phyloP scores from a whole-genome alignment of 1,139 yeast species.

The Yamadazyma atmosphaerica region DNA sequence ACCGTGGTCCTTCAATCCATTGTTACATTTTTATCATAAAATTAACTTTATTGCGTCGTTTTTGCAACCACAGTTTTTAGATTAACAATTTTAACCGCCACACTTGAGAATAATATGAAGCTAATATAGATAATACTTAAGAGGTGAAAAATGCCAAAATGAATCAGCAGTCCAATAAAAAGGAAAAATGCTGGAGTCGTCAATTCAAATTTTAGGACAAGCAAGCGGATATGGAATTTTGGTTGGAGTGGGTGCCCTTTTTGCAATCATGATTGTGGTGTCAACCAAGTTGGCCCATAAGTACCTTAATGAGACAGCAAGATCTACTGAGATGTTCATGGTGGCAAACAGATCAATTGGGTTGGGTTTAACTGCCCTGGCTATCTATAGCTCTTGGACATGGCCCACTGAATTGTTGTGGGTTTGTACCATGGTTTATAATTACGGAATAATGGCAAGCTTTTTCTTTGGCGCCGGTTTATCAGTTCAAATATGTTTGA shows the following conservation, averaged over 20 bases:
- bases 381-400: constrained; percentile 30
- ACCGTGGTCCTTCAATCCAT: neutral
- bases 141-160: neutral
- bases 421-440: constrained; percentile 27
- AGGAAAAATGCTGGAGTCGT: constrained; percentile 1
- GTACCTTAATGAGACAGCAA: constrained; percentile 28
- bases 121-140: neutral
- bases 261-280: constrained; percentile 30
- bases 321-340: constrained; percentile 31
- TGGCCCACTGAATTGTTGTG: constrained; percentile 34
- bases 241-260: constrained; percentile 30
- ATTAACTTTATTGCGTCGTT: too few relatives aligned
- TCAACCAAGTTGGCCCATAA: constrained; percentile 24
- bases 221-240: constrained; percentile 30
- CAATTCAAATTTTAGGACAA: constrained; percentile 21
- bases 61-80: neutral
- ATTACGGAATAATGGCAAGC: constrained; percentile 30
- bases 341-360: constrained; percentile 31
- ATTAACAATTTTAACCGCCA: too few relatives aligned
- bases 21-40: neutral
- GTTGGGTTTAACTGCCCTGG: constrained; percentile 26
- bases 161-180: neutral
- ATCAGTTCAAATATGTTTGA: constrained; percentile 29
- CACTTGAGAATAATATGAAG: neutral
- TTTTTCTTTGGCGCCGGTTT: constrained; percentile 29